Base-by-base conservation (phyloP, 1,284 basidiomycete species). In the Microstroma glucosiphilum region DNA sequence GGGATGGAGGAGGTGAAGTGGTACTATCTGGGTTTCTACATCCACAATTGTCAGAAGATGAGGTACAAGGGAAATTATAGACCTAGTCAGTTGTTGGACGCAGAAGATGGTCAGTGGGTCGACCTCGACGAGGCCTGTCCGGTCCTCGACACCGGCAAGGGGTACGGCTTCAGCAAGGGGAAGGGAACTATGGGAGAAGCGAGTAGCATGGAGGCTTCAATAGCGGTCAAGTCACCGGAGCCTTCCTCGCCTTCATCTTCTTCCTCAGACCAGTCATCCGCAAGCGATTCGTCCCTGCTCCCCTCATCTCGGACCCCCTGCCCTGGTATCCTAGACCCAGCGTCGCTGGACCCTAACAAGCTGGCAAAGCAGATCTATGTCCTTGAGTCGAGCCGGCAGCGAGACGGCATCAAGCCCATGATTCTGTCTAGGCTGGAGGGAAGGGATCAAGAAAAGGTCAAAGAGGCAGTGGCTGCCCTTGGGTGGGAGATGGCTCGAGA, bases 1-100 rank as follows among this genome's bases (percentile, higher is more conserved):
- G 55, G 21, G 43, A n/a, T 48, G 15, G 17, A 48, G 43, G 17
- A 48, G 21, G 43, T 17, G 23, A 17, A 48, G 21, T 17, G 21
- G 17, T 54, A 54, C 51, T 54, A 54, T 25, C 19, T 54, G 51
- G 51, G 51, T 13, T 54, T 19, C 51, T 54, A 54, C 51, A 54
- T 54, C 51, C 21, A 54, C 7, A 26, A 17, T 25, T 98, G 93
- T 72, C 85, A 83, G 60, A 99, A 99, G 81, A 98, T 98, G 96
- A 84, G 84, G 63, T 98, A 98, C 82, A 99, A 99, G 80, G 92
- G 87, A 25, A 90, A 94, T 60, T 98, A 93, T 70, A 78, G 82
- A 0, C 94, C 96, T 0, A 92, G 91, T 4, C 90, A 86, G 73
- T 83, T 99, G 7, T 86, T 88, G 13, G 94, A 99, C 80, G 91